Evolutionary conservation across 1,284 basidiomycete species (phyloP), one percentile per base, ranked within the genome.

Genomic region (Ustilago curta): DNA sequence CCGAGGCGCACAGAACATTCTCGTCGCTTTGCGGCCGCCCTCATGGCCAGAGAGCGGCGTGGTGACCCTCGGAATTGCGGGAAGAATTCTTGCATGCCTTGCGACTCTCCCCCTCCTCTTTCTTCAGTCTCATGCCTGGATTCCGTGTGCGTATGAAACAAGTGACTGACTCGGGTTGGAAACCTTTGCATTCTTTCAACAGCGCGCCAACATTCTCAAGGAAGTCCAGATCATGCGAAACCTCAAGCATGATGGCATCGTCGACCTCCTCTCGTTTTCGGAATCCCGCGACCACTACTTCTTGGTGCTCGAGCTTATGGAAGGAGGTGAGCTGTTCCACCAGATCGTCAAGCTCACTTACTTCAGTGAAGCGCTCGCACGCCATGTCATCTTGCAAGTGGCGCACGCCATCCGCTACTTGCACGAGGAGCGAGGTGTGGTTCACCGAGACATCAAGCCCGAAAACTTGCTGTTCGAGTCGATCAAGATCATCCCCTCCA

Each of bases 211-310:
- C 85, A 97, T 99, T 64, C 90, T 99, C 79, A 99, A 99, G 89
- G 97, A 99, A 90, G 97, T 99, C 6, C 95, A 97, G 86, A 99
- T 99, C 81, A 99, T 99, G 97, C 93, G 96, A 35, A 94, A 94
- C 23, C 92, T 91, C 68, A 91, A 92, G 76, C 95, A 99, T 83
- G 91, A 93, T 8, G 90, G 91, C 32, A 92, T 99, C 78, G 92
- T 99, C 92, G 72, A 79, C 29, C 76, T 84, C 4, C 39, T 83
- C 9, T 79, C 78, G 12, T 84, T 83, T 62, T 75, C 91, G 68
- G 97, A 99, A 86, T 94, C 93, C 18, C 88, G 89, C 29, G 95
- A 99, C 78, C 90, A 97, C 84, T 99, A 98, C 86, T 99, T 95
- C 86, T 88, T 99, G 29, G 90, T 98, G 11, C 88, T 99, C 58